These are phyloP conservation scores for Vitis hybrid DNA, from an alignment of 177 flowering plant species.

Conservation along the genomic window DNA sequence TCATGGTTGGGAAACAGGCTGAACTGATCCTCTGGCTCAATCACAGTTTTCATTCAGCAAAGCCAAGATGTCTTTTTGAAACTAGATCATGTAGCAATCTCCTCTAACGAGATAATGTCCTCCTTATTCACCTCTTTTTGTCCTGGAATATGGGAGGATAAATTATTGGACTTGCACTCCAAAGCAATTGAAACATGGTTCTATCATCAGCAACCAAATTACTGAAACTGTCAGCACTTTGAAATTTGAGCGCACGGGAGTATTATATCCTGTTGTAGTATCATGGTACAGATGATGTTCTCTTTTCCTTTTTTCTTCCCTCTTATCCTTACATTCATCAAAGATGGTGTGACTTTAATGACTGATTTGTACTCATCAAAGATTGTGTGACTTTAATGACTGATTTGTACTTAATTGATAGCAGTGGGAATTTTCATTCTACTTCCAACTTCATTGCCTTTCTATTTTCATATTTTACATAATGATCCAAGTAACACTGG, in stretches of 20 bases:
- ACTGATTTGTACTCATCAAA: no score
- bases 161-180: background rate
- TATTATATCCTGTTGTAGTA: background rate
- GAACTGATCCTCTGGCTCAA: slow-evolving; percentile 15
- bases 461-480: no score
- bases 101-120: background rate
- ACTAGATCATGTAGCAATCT: background rate
- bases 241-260: background rate
- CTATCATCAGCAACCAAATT: background rate
- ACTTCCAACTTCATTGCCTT: no score
- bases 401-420: no score
- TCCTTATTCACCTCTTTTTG: slow-evolving; percentile 3
- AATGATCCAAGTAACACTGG: no score
- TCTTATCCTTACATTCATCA: no score
- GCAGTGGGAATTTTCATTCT: no score
- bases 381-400: no score
- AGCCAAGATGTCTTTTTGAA: background rate
- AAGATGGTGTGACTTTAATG: no score
- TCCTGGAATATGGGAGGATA: background rate
- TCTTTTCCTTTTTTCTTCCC: no score
- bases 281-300: background rate
- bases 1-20: slow-evolving; percentile 30
- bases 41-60: background rate
- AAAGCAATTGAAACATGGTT: background rate
- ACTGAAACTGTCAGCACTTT: background rate